Evolutionary conservation across 2,329 filamentous ascomycete genomes (phyloP).

Genomic region (Phoma herbarum): DNA sequence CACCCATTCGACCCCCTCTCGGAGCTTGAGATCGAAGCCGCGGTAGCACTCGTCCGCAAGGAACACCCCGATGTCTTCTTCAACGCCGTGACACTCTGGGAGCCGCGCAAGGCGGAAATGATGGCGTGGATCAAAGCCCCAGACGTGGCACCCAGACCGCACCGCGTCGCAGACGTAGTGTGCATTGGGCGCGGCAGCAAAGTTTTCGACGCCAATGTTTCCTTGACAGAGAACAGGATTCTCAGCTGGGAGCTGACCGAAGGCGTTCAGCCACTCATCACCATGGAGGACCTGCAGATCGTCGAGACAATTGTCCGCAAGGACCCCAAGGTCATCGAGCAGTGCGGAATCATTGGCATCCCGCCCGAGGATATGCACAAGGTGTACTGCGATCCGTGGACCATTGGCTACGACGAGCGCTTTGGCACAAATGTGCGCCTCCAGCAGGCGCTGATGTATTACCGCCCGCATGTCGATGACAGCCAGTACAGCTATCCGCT

Average conservation of each 20-base stretch:
- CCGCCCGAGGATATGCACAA: conserved; percentile 88
- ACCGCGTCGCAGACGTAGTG: conserved; percentile 81
- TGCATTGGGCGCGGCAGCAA: conserved; percentile 81
- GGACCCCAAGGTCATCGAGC: conserved; percentile 88
- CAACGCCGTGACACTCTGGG: conserved; percentile 85
- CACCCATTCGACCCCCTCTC: conserved; percentile 84
- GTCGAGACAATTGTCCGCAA: conserved; percentile 80
- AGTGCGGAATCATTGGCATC: conserved; percentile 84
- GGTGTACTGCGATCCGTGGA: conserved; percentile 96
- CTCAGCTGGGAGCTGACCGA: conserved; percentile 77
- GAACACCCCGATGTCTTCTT: conserved; percentile 78
- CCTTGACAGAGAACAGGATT: conserved; percentile 73
- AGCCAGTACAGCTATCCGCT: conserved; percentile 91
- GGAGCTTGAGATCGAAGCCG: conserved; percentile 74
- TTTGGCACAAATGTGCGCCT: conserved; percentile 81
- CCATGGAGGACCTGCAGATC: conserved; percentile 85
- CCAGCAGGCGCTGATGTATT: conserved; percentile 96
- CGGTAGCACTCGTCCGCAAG: conserved; percentile 73
- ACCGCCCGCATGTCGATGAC: conserved; percentile 83
- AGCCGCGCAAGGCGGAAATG: conserved; percentile 88
- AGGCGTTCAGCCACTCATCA: conserved; percentile 88
- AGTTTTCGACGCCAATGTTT: conserved; percentile 83
- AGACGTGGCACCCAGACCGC: conserved; percentile 67
- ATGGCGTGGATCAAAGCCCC: conserved; percentile 77
- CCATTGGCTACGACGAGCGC: conserved; percentile 91